Conservation (phyloP, 208 protist genomes). For the Crithidia brevicula region DNA sequence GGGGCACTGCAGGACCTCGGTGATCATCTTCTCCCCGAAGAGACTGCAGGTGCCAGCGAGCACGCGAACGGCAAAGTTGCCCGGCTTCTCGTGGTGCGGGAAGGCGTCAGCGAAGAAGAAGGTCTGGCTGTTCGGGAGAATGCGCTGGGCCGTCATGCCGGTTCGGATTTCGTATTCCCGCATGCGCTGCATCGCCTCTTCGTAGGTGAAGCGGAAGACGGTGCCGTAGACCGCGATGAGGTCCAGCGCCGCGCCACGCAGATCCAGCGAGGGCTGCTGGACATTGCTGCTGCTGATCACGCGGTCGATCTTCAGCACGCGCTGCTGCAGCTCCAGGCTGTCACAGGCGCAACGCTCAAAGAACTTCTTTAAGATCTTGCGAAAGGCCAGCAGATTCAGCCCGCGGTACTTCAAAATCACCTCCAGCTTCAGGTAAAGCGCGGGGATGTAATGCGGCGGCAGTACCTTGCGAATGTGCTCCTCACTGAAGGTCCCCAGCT, state of each 20-base stretch:
- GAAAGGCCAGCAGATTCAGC: constrained; percentile 76
- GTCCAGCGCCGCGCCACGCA: constrained; percentile 59
- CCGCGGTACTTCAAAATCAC: constrained; percentile 68
- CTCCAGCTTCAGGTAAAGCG: constrained; percentile 72
- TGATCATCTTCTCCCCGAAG: constrained; percentile 82
- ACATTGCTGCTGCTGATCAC: constrained; percentile 58
- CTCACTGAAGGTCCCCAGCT: constrained; percentile 62
- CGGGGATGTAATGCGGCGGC: constrained; percentile 53
- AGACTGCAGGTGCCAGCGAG: constrained; percentile 64
- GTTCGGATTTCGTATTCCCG: constrained; percentile 51
- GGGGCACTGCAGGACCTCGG: constrained; percentile 71
- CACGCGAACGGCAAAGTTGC: constrained; percentile 76
- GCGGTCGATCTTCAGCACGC: constrained; percentile 50
- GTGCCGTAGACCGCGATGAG: constrained; percentile 82
- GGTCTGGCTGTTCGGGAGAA: constrained; percentile 75
- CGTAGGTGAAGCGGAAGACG: constrained; percentile 71
- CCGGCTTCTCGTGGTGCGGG: constrained; percentile 59
- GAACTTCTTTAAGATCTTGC: constrained; percentile 85
- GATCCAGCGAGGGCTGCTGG: constrained; percentile 56
- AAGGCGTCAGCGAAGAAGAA: constrained; percentile 79
- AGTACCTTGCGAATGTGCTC: constrained; percentile 55
- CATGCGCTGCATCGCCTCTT: constrained; percentile 52
- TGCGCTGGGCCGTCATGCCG: constrained; percentile 60
- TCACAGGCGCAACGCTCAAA: constrained; percentile 77
- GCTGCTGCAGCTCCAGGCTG: constrained; percentile 67